Percentiles rank a stretch among this genome's conserved stretches.
These are phyloP conservation scores for Annulohypoxylon stygium DNA, from an alignment of 495 filamentous ascomycete species.

Conservation along the genomic window DNA sequence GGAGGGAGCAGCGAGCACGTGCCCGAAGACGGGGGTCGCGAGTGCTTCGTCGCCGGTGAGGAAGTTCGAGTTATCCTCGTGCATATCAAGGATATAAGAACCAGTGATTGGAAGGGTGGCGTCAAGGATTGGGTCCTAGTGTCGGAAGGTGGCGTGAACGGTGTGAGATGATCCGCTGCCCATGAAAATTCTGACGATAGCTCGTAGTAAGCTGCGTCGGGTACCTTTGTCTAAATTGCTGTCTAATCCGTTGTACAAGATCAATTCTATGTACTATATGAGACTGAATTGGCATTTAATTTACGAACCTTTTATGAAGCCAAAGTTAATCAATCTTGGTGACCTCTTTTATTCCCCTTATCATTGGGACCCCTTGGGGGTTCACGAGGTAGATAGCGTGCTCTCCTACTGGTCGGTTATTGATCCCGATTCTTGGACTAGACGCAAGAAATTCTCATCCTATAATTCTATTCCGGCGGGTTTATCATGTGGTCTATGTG, in stretches of 20 bases:
- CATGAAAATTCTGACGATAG: not conserved
- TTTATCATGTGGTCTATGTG: no score
- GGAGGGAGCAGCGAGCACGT: constrained; percentile 15
- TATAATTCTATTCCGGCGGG: no score
- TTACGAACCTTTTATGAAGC: not conserved
- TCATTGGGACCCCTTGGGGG: no score
- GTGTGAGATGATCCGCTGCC: constrained; percentile 37
- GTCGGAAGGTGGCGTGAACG: constrained; percentile 57
- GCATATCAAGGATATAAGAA: constrained; percentile 77
- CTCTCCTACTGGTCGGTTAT: no score
- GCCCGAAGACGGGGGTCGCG: constrained; percentile 64
- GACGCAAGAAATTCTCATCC: no score
- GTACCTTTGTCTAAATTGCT: not conserved
- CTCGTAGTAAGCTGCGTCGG: not conserved
- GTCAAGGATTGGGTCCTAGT: constrained; percentile 79
- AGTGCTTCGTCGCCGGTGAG: constrained; percentile 75
- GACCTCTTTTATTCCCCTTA: no score
- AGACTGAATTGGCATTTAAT: not conserved
- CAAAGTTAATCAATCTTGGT: not conserved
- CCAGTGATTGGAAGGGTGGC: constrained; percentile 84
- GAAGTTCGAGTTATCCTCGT: constrained; percentile 82
- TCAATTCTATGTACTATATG: not conserved
- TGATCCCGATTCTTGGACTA: no score
- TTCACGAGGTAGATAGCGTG: no score
- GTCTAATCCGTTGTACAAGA: not conserved